A percentile compares a stretch with the other conserved stretches of the same genome.
phyloP scores from a whole-genome alignment of 202 grass and related monocot species.

The Setaria viridis region DNA sequence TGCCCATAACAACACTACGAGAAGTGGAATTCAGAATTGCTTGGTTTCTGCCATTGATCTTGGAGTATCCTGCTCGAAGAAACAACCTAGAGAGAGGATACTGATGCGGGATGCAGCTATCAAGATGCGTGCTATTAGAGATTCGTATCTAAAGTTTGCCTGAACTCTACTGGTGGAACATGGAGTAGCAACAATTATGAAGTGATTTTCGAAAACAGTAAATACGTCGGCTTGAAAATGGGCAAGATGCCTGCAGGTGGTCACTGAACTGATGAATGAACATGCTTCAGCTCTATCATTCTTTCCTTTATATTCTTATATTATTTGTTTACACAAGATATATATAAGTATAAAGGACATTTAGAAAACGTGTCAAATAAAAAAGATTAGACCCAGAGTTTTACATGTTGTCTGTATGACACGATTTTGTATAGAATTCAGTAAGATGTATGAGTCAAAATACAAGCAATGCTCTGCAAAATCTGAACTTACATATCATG shows the following conservation, averaged over 20 bases:
- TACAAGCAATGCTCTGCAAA: background rate
- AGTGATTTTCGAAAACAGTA: background rate
- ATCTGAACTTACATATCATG: background rate
- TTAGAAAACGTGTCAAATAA: background rate
- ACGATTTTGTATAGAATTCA: background rate
- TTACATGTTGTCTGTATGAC: background rate
- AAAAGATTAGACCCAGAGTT: background rate
- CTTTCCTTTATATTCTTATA: no score
- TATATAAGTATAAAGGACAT: background rate
- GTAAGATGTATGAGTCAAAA: background rate
- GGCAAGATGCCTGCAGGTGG: no score
- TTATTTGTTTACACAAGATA: no score
- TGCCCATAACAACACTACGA: background rate
- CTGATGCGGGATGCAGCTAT: constrained; percentile 30
- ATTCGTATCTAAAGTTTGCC: constrained; percentile 18
- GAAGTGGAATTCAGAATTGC: background rate
- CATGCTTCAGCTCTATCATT: no score
- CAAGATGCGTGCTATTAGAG: constrained; percentile 47
- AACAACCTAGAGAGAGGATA: constrained; percentile 34
- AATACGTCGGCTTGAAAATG: no score
- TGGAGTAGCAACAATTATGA: background rate
- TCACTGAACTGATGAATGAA: no score
- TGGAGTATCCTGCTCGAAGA: constrained; percentile 51
- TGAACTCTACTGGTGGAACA: background rate
- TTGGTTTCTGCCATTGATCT: constrained; percentile 28